Base-by-base conservation (phyloP, 805 yeast species). In the Starmerella riodocensis region DNA sequence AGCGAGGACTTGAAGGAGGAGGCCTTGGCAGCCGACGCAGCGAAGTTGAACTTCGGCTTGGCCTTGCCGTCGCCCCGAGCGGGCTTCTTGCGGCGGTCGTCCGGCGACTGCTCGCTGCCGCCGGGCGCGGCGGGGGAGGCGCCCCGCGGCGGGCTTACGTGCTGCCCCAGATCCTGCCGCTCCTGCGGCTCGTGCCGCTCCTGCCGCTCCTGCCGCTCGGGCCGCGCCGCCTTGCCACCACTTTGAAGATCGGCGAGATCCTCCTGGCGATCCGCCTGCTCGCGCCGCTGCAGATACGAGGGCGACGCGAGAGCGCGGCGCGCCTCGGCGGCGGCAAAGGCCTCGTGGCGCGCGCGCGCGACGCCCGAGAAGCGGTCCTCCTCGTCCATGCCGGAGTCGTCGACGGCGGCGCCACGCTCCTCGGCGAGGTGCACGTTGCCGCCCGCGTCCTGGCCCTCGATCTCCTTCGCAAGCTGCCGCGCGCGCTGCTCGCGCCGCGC, bases 361-460 rank as follows among this genome's bases (percentile, higher is more conserved):
- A 85, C 98, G 36, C 96, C 96, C 4, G 95, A 84, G 56, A 86
- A 91, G 60, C 81, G 81, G 59, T 86, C 95, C 59, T 91, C 98
- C 62, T 91, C 98, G 59, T 91, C 97, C 50, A 82, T 49, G 14
- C 93, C 94, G 43, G 80, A 72, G 54, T 82, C 94, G 56, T 82
- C 94, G 28, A 79, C 70, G 4, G 31, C 51, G 13, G 74, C 46
- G 20, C 94, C 94, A 58, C 98, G 74, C 59, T 88, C 98, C 57
- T 88, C 98, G 46, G 93, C 88, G 20, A 86, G 47, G 57, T 91
- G 97, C 22, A 72, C 62, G 54, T 82, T 85, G 21, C 78, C 78
- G 19, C 77, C 69, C 37, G 66, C 56, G 6, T 70, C 65, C 50
- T 73, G 78, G 29, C 69, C 61, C 58, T 81, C 91, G 51, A 88